Base-by-base conservation (phyloP, 768 basidiomycete genomes). In the Leucogyrophana mollusca region DNA sequence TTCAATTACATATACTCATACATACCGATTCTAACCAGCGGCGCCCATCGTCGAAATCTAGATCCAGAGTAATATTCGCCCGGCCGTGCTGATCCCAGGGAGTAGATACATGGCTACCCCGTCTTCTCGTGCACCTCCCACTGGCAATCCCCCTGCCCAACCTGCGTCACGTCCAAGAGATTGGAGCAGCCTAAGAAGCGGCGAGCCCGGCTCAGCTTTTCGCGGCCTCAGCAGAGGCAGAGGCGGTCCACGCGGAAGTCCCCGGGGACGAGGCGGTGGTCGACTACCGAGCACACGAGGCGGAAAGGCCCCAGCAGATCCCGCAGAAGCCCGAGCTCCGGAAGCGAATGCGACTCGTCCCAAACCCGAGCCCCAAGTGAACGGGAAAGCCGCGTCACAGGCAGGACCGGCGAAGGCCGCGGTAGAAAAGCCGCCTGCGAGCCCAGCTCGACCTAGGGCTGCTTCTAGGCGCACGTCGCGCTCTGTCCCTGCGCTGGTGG, bases 161-260 rank as follows among this genome's bases (percentile, higher is more conserved):
- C 43, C 52, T 17, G 54, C 58, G 43, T 62, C 72, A 48, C 65
- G 67, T 36, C 53, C 57, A 25, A 62, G 68, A 44, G 72, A 74
- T 49, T 79, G 80, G 79, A 62, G 57, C 34, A 68, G 7, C 41
- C 21, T 46, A 34, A 61, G 68, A 40, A 56, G 65, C n/a, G 69
- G 67, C 40, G 80, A 80, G 37, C 67, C 72, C 40, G 76, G 73
- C 6, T 68, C 74, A 25, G 69, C 77, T 25, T 78, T 77, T 52
- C 72, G 66, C 54, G 75, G 76, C 36, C 58, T 72, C 23, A 62
- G 65, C 52, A 70, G 63, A 35, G 57, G 59, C 45, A 63, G 72
- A 51, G 63, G 68, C 43, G 59, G 71, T 20, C 66, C 73, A 45
- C 67, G 71, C 25, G 49, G 50, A 34, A 22, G 57, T 46, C 38